Percentiles rank a stretch among this genome's conserved stretches.
These are phyloP conservation scores for Sisymbrium altissimum DNA, from an alignment of 345 rosid genomes.

Conservation along the genomic window DNA sequence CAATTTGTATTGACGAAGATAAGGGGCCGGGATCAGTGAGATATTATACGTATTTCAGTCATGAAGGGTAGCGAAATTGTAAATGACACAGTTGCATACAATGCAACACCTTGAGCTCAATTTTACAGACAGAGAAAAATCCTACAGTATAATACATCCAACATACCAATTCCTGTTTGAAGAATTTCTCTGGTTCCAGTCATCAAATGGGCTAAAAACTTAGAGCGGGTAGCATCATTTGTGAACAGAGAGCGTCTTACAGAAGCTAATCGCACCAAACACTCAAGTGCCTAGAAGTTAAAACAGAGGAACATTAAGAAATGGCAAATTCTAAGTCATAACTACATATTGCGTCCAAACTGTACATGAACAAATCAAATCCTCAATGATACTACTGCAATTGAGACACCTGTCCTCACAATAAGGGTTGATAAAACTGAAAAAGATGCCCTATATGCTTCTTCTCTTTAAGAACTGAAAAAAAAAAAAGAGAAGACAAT, in stretches of 20 bases:
- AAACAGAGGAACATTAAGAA: conserved; percentile 16
- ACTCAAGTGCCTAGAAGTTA: conserved; percentile 80
- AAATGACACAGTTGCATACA: conserved; percentile 13
- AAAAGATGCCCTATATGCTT: conserved; percentile 9
- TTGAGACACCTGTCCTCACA: neutral
- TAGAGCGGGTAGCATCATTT: conserved; percentile 81
- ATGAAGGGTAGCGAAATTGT: conserved; percentile 1
- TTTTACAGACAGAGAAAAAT: neutral
- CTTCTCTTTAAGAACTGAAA: neutral
- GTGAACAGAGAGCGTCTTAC: conserved; percentile 89
- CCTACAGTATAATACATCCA: conserved; percentile 1
- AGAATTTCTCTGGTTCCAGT: conserved; percentile 95
- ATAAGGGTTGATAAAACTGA: neutral
- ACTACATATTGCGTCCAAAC: conserved; percentile 2
- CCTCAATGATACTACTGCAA: conserved; percentile 10
- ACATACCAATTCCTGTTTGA: conserved; percentile 80
- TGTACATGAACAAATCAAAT: conserved; percentile 13
- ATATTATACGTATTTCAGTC: neutral
- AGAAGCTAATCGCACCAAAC: conserved; percentile 97
- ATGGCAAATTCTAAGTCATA: neutral
- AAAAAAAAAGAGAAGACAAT: neutral
- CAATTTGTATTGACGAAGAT: conserved; percentile 16
- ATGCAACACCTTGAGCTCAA: conserved; percentile 1
- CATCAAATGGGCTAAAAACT: conserved; percentile 89
- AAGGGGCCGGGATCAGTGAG: conserved; percentile 3